These are phyloP conservation scores for Aquilaria agallochum DNA, from an alignment of 441 rosid species.

Conservation along the genomic window DNA sequence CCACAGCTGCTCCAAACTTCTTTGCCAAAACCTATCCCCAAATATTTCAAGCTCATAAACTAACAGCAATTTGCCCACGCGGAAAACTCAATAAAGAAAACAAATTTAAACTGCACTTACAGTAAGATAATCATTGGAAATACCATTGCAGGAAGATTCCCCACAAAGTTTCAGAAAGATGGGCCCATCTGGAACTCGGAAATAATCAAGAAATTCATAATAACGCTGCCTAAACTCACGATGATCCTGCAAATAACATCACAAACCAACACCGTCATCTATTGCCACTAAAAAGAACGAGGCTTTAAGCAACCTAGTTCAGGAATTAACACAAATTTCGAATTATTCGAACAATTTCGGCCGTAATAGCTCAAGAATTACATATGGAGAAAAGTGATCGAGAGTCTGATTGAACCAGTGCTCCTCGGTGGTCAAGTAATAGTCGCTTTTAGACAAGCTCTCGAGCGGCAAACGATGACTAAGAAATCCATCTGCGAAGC, in stretches of 20 bases:
- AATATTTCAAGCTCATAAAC: too few species aligned
- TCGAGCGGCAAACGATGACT: conserved; percentile 33
- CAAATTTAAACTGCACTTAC: conserved; percentile 28
- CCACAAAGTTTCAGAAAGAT: conserved; percentile 80
- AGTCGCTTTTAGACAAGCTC: conserved; percentile 28
- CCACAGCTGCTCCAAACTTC: conserved; percentile 94
- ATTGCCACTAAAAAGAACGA: not conserved
- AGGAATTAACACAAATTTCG: not conserved
- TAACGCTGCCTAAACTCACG: conserved; percentile 68
- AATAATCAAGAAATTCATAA: conserved; percentile 71
- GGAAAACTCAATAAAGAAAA: too few species aligned
- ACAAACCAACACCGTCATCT: not conserved
- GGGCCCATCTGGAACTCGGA: conserved; percentile 71
- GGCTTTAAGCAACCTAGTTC: not conserved
- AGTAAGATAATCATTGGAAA: conserved; percentile 63
- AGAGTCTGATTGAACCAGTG: conserved; percentile 86
- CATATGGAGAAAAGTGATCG: conserved; percentile 75
- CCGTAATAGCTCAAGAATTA: conserved; percentile 16
- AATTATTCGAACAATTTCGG: not conserved
- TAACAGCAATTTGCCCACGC: too few species aligned
- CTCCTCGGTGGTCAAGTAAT: conserved; percentile 62
- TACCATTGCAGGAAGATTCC: conserved; percentile 76
- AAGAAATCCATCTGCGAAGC: conserved; percentile 29
- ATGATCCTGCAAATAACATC: conserved; percentile 47
- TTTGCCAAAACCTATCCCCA: conserved; percentile 68